Percentiles rank a stretch among this genome's conserved stretches.
phyloP scores from a whole-genome alignment of 352 stramenopile genomes.

The Globisporangium takayamanum region DNA sequence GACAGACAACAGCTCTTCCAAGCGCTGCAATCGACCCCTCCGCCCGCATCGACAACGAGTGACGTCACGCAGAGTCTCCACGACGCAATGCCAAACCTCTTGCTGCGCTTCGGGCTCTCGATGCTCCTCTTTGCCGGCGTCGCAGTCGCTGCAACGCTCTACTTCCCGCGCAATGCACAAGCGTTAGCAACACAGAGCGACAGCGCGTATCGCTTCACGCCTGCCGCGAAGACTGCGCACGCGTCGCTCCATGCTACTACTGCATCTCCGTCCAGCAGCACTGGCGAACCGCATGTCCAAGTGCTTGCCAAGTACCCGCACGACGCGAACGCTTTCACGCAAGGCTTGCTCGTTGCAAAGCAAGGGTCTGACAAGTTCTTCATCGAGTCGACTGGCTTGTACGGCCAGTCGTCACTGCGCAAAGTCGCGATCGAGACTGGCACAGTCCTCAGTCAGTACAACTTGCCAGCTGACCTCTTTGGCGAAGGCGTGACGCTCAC shows the following conservation, averaged over 20 bases:
- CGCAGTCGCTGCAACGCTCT: conserved; percentile 12
- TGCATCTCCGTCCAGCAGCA: background rate
- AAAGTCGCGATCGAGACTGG: conserved; percentile 85
- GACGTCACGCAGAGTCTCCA: conserved; percentile 9
- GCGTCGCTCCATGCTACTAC: background rate
- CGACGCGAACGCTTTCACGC: conserved; percentile 80
- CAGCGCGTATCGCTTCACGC: conserved; percentile 1
- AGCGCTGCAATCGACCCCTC: background rate
- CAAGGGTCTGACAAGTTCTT: conserved; percentile 59
- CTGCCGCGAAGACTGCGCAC: conserved; percentile 13
- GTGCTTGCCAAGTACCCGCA: conserved; percentile 74
- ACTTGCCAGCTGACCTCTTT: conserved; percentile 69
- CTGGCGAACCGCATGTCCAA: conserved; percentile 20
- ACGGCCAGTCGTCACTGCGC: conserved; percentile 81
- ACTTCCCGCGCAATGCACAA: conserved; percentile 1
- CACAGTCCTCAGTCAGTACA: conserved; percentile 57
- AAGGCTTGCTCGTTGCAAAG: conserved; percentile 65
- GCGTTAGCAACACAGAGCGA: background rate
- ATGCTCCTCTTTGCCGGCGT: conserved; percentile 22
- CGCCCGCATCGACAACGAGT: conserved; percentile 1
- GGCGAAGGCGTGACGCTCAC: conserved; percentile 88
- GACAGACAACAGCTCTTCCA: background rate
- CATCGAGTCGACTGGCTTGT: conserved; percentile 91
- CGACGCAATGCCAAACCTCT: conserved; percentile 23
- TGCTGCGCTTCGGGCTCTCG: conserved; percentile 26